phyloP scores from a whole-genome alignment of 108 stramenopile species.

The Cyclotella atomus region DNA sequence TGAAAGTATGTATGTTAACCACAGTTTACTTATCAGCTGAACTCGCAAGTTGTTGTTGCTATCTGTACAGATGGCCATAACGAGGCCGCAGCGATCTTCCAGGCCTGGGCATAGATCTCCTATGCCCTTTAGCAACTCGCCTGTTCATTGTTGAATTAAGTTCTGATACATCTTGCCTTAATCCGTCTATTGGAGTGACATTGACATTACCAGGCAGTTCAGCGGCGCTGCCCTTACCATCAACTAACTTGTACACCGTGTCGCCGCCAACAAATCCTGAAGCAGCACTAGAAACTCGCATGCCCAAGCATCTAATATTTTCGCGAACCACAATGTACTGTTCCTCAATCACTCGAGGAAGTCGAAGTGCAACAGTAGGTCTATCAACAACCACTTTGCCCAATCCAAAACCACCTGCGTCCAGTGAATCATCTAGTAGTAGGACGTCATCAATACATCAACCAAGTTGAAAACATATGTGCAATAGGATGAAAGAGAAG shows the following conservation, averaged over 20 bases:
- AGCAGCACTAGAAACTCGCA: conserved; percentile 7
- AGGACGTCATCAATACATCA: too few relatives aligned
- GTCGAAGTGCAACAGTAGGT: conserved; percentile 20
- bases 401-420: conserved; percentile 7
- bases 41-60: too few relatives aligned
- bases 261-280: conserved; percentile 10
- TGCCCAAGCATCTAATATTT: conserved; percentile 16
- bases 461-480: too few relatives aligned
- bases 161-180: conserved; percentile 34
- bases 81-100: conserved; percentile 33
- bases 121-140: conserved; percentile 2
- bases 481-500: too few relatives aligned
- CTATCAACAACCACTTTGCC: conserved; percentile 36
- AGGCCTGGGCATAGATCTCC: conserved; percentile 13
- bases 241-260: conserved; percentile 10
- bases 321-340: conserved; percentile 18
- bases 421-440: conserved; percentile 52
- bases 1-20: too few relatives aligned
- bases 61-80: conserved; percentile 48
- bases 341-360: conserved; percentile 31
- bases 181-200: conserved; percentile 30
- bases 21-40: too few relatives aligned
- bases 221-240: conserved; percentile 1
- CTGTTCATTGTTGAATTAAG: conserved; percentile 10
- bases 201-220: conserved; percentile 16